Base-by-base conservation (phyloP, 2,329 filamentous ascomycete genomes). In the Amesomyces nigricolor region DNA sequence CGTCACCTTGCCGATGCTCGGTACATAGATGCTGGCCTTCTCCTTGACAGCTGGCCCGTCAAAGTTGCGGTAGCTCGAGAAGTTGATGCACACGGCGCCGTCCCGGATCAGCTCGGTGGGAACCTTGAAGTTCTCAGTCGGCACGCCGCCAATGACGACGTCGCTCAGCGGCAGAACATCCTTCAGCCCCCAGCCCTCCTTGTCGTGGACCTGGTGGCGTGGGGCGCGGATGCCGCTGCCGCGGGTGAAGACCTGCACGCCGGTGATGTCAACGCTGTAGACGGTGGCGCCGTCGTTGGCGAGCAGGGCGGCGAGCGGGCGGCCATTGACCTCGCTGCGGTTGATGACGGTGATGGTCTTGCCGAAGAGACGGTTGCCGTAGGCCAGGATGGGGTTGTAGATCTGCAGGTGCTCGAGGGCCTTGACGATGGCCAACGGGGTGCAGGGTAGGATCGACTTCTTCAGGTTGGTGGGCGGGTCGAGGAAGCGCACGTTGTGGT, bases 81-180 rank as follows among this genome's bases (percentile, higher is more conserved):
- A 97, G 74, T 99, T 99, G 75, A 99, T 91, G 78, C 94, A 99
- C n/a, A 96, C 89, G 30, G 89, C 91, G 47, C 94, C 94, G 54
- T 96, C 89, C 46, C 90, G 83, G 65, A 99, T 78, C 59, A 94
- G 76, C 50, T 89, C 82, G 3, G 86, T 87, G 5, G 91, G 89
- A 26, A 99, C 88, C 77, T 97, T 96, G 80, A 87, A 99, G 58
- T 79, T 82, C 61, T 96, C 88, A 22, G 85, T 83, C 0, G 94
- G 94, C 2, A 99, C 94, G 62, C 94, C 94, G 52, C 88, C 88
- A 65, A 99, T 95, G 59, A 99, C 87, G 16, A 97, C 92, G 70
- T 99, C 94, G 68, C 91, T 96, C 58, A 92, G 75, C 1, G 91
- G 88, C 40, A 95, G 78, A 61, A 89, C 91, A 65, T 96, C 80